A percentile compares a stretch with the other conserved stretches of the same genome.
These are phyloP conservation scores for Colletotrichum echinochloae DNA, from an alignment of 2,329 filamentous ascomycete species.

Conservation along the genomic window DNA sequence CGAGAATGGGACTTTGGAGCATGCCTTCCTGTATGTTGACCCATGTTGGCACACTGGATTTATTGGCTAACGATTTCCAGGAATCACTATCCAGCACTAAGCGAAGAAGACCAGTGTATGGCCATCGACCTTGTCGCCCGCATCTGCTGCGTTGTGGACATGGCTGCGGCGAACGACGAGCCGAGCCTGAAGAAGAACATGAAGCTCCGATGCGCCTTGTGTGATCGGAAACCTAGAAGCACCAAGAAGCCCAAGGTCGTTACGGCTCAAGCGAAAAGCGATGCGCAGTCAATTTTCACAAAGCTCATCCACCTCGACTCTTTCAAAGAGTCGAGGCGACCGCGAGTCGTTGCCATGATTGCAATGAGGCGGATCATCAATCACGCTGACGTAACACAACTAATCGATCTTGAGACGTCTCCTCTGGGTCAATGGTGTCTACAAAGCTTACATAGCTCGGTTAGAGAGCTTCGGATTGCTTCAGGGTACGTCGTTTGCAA, in stretches of 20 bases:
- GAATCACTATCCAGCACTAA: conserved; percentile 57
- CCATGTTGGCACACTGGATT: background rate
- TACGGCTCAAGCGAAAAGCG: conserved; percentile 46
- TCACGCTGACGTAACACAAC: conserved; percentile 70
- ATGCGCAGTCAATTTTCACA: conserved; percentile 58
- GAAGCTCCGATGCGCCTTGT: background rate
- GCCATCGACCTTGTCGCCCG: conserved; percentile 67
- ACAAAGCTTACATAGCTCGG: conserved; percentile 82
- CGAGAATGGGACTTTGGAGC: conserved; percentile 48
- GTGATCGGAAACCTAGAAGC: conserved; percentile 11
- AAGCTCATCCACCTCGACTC: conserved; percentile 57
- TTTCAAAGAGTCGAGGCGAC: conserved; percentile 67
- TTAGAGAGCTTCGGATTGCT: conserved; percentile 85
- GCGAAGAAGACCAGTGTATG: conserved; percentile 63
- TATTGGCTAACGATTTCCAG: conserved; percentile 44
- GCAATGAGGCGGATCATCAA: conserved; percentile 76
- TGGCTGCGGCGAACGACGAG: conserved; percentile 45
- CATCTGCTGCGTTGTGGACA: conserved; percentile 67
- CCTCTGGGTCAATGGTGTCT: conserved; percentile 83
- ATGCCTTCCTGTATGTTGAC: conserved; percentile 60
- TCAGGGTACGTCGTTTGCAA: conserved; percentile 68
- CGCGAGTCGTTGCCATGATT: conserved; percentile 78
- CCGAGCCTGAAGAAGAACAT: background rate
- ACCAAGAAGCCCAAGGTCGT: background rate
- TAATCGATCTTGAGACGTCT: conserved; percentile 77